A percentile compares a stretch with the other conserved stretches of the same genome.
Evolutionary conservation across 768 basidiomycete species (phyloP).

Genomic region (Candolleomyces aberdarensis): DNA sequence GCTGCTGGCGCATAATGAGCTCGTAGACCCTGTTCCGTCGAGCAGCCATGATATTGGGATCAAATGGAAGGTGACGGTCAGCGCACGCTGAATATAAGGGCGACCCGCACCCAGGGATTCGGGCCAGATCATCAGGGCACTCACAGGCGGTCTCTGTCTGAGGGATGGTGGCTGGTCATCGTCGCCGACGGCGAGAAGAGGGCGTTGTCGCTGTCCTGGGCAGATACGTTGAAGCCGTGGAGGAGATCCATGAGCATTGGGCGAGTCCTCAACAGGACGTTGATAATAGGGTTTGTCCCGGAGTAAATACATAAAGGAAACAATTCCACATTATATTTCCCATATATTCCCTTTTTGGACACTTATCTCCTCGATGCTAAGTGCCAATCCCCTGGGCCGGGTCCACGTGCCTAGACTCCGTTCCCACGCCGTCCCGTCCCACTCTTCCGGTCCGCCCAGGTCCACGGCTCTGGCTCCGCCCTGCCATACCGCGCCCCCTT

Average conservation of each 20-base stretch:
- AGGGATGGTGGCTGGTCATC: slow-evolving; percentile 24
- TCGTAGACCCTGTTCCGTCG: slow-evolving; percentile 65
- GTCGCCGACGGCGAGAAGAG: slow-evolving; percentile 8
- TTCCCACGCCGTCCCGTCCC: not conserved
- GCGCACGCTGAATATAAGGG: not conserved
- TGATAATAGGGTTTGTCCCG: slow-evolving; percentile 10
- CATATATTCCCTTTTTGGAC: not conserved
- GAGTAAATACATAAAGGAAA: not conserved
- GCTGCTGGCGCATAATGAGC: slow-evolving; percentile 84
- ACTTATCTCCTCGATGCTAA: slow-evolving; percentile 9
- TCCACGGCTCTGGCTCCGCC: not conserved
- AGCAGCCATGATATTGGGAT: not conserved
- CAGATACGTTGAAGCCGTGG: not conserved
- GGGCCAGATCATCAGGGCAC: slow-evolving; percentile 21
- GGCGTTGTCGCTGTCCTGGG: slow-evolving; percentile 4
- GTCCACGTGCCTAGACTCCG: not conserved
- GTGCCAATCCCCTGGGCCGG: not conserved
- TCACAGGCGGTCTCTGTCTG: slow-evolving; percentile 40
- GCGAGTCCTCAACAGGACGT: slow-evolving; percentile 2
- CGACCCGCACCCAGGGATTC: slow-evolving; percentile 32
- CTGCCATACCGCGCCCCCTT: not conserved
- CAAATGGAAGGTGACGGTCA: not conserved
- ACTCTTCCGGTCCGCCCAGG: not conserved
- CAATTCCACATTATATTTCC: not conserved
- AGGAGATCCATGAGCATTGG: slow-evolving; percentile 1